A percentile compares a stretch with the other conserved stretches of the same genome.
These are phyloP conservation scores for Phialophora verrucosa DNA, from an alignment of 2,329 filamentous ascomycete species.

Conservation along the genomic window DNA sequence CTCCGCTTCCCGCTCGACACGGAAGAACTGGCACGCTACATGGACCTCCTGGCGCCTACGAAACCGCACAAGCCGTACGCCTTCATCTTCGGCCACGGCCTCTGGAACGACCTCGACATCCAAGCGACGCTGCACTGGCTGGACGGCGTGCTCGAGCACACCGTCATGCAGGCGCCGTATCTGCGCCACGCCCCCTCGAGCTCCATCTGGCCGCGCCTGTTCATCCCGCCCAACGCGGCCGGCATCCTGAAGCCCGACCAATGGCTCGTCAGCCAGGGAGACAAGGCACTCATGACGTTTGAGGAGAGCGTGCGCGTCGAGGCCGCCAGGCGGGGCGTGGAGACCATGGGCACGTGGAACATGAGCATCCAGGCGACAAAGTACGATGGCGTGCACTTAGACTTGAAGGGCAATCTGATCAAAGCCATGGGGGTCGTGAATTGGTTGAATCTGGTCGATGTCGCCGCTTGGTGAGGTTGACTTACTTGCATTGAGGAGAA, in stretches of 20 bases:
- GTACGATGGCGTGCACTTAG: conserved; percentile 57
- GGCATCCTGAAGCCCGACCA: conserved; percentile 55
- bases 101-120: conserved; percentile 56
- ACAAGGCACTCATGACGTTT: conserved; percentile 55
- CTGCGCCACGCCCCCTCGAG: conserved; percentile 1
- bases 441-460: conserved; percentile 46
- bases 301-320: conserved; percentile 50
- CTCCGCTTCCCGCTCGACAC: conserved; percentile 51
- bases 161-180: conserved; percentile 68
- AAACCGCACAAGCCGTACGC: conserved; percentile 47
- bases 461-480: conserved; percentile 30
- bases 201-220: conserved; percentile 41
- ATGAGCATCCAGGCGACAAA: conserved; percentile 57
- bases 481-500: too few species aligned
- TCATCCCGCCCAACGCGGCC: conserved; percentile 56
- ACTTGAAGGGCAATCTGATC: conserved; percentile 55
- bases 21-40: conserved; percentile 50
- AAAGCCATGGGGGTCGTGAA: conserved; percentile 59
- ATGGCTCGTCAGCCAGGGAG: conserved; percentile 55
- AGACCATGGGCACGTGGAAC: conserved; percentile 58
- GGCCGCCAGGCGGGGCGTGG: conserved; percentile 47
- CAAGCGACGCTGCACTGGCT: conserved; percentile 59
- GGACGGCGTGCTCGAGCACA: conserved; percentile 84
- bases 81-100: conserved; percentile 55
- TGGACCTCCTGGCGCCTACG: conserved; percentile 43